Percentiles rank a stretch among this genome's conserved stretches.
These are phyloP conservation scores for Thelephora terrestris DNA, from an alignment of 1,284 basidiomycete genomes.

Conservation along the genomic window DNA sequence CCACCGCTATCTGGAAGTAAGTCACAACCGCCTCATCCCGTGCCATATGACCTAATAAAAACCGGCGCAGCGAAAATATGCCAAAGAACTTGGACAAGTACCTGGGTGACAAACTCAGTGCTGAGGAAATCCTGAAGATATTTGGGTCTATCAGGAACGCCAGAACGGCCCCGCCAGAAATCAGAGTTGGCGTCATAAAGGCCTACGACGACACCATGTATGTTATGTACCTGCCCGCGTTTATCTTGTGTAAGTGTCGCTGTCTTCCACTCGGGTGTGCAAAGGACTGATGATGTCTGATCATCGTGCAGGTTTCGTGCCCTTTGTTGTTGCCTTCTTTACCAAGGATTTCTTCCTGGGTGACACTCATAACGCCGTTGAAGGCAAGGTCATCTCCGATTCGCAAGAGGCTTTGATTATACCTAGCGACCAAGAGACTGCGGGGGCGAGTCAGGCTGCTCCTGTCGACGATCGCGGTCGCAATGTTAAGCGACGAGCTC, in stretches of 20 bases:
- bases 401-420: too few relatives aligned
- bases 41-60: not conserved
- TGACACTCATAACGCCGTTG: slow-evolving; percentile 20
- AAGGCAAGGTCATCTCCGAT: slow-evolving; percentile 15
- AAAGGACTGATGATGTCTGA: slow-evolving; percentile 44
- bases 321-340: slow-evolving; percentile 17
- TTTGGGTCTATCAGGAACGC: slow-evolving; percentile 45
- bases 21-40: not conserved
- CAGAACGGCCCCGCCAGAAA: slow-evolving; percentile 33
- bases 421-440: too few relatives aligned
- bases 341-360: slow-evolving; percentile 23
- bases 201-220: slow-evolving; percentile 19
- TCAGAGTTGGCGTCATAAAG: slow-evolving; percentile 46
- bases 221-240: slow-evolving; percentile 8
- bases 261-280: slow-evolving; percentile 32
- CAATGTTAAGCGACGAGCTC: too few relatives aligned
- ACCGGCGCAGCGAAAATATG: slow-evolving; percentile 36
- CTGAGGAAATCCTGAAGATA: slow-evolving; percentile 26
- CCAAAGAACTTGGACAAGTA: slow-evolving; percentile 44
- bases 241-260: not conserved
- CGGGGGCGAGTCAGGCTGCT: too few relatives aligned
- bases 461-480: too few relatives aligned
- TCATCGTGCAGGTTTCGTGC: slow-evolving; percentile 27
- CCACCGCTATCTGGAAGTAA: slow-evolving; percentile 12
- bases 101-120: slow-evolving; percentile 32